phyloP scores from a whole-genome alignment of 805 yeast species.

The Spathaspora sp. region DNA sequence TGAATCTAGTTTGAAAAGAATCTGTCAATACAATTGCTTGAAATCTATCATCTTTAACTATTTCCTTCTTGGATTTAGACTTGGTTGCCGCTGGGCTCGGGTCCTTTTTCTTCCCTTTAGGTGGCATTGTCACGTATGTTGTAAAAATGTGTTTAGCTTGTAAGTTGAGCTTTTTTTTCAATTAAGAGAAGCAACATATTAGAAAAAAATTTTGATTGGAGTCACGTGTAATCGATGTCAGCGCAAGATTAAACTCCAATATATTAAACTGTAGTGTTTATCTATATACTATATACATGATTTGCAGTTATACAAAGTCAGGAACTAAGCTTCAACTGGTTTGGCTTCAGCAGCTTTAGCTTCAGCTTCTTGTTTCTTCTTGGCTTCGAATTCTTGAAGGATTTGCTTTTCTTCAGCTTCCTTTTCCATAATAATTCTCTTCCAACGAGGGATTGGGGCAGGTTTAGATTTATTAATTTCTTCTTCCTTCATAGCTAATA shows the following conservation, averaged over 20 bases:
- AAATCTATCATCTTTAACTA: conserved; percentile 65
- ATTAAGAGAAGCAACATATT: no score
- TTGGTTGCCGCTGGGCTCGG: conserved; percentile 30
- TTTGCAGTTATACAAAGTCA: neutral
- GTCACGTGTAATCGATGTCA: neutral
- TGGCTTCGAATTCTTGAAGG: conserved; percentile 6
- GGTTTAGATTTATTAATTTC: conserved; percentile 40
- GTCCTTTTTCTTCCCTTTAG: conserved; percentile 5
- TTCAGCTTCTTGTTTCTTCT: neutral
- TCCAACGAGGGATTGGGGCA: conserved; percentile 35
- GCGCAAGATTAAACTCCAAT: neutral
- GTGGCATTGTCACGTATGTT: conserved; percentile 5
- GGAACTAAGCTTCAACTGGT: neutral
- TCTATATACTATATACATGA: neutral
- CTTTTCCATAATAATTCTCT: conserved; percentile 23
- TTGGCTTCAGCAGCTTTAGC: neutral
- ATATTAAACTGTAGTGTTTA: no score
- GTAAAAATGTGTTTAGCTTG: neutral
- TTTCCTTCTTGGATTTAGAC: conserved; percentile 51
- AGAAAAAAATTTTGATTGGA: neutral
- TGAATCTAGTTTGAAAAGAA: conserved; percentile 85
- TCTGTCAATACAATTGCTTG: conserved; percentile 96
- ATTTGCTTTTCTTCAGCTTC: conserved; percentile 16
- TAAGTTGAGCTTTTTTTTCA: neutral
- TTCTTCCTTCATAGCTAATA: conserved; percentile 61